phyloP scores from a whole-genome alignment of 139 green algal genomes.

The Tetratostichococcus sp. region DNA sequence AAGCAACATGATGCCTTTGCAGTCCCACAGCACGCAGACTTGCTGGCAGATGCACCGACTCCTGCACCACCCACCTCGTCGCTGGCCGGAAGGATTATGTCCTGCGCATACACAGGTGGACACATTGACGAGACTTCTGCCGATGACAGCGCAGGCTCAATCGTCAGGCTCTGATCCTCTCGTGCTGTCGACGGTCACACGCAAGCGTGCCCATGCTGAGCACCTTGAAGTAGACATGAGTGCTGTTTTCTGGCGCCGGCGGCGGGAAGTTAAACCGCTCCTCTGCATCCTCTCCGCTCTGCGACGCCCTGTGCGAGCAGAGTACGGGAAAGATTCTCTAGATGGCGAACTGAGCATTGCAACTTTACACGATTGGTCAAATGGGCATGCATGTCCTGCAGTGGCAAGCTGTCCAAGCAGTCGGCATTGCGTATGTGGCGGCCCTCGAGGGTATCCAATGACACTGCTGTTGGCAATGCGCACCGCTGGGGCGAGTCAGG shows the following conservation, averaged over 20 bases:
- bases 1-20: too few species aligned
- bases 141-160: too few species aligned
- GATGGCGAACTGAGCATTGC: too few species aligned
- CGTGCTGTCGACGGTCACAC: too few species aligned
- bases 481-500: background rate
- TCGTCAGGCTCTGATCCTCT: too few species aligned
- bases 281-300: background rate
- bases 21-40: too few species aligned
- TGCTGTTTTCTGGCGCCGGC: conserved; percentile 20
- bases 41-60: too few species aligned
- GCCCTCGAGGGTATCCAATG: background rate
- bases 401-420: background rate
- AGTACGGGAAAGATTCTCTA: too few species aligned
- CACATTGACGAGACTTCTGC: too few species aligned
- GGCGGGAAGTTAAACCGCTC: background rate
- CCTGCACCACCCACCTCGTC: conserved; percentile 10
- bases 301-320: background rate
- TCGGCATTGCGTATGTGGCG: background rate
- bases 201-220: too few species aligned
- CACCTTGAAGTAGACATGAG: conserved; percentile 8
- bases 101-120: conserved; percentile 5
- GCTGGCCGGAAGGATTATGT: conserved; percentile 30
- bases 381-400: background rate
- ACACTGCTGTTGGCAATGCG: too few species aligned
- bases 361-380: too few species aligned